Evolutionary conservation across 225 moss, liverwort and hornwort species (phyloP), one percentile per base, ranked within the genome.

Genomic region (Marchantia paleacea): DNA sequence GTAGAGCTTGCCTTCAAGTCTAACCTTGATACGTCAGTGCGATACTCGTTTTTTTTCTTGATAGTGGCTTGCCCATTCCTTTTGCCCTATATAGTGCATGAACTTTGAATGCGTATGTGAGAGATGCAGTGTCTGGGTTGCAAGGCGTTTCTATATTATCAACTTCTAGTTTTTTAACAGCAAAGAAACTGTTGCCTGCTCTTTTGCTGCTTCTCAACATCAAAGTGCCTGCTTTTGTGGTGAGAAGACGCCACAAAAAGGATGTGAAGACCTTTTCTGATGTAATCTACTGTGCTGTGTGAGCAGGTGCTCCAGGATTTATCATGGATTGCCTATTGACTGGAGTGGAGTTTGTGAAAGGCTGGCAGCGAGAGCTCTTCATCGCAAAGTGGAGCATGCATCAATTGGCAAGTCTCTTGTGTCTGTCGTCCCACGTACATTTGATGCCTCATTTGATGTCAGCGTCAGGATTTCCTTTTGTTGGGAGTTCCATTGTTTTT

Each of bases 371-470:
- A 81, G 95, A 97, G 79, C 93, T 97, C 67, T 97, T 97, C 20
- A 86, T 95, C 81, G 93, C 95, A 49, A 97, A 97, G 85, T 97
- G 97, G 97, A 97, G 89, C 75, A 97, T 97, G 97, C 97, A 97
- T 90, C 79, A 79, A 28, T 69, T 79, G 54, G 79, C 29, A 55
- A 78, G 75, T 76, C 14, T 15, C 54, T 74, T 13, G 16, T 39
- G 1, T 70, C 19, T 18, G 16, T 28, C 2, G 26, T 70, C 25
- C 28, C 12, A 28, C 28, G 25, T 28, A 30, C 30, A 29, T 28
- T 66, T 52, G 22, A n/a, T 73, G 2, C 73, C 22, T 73, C 73
- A 14, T 73, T 25, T 12, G 29, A 4, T 7, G 22, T 62, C 62
- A 4, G 13, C 53, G 60, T 61, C 60, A 22, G 60, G 20, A 22